phyloP scores from a whole-genome alignment of 495 filamentous ascomycete species.

The Venustampulla echinocandica region DNA sequence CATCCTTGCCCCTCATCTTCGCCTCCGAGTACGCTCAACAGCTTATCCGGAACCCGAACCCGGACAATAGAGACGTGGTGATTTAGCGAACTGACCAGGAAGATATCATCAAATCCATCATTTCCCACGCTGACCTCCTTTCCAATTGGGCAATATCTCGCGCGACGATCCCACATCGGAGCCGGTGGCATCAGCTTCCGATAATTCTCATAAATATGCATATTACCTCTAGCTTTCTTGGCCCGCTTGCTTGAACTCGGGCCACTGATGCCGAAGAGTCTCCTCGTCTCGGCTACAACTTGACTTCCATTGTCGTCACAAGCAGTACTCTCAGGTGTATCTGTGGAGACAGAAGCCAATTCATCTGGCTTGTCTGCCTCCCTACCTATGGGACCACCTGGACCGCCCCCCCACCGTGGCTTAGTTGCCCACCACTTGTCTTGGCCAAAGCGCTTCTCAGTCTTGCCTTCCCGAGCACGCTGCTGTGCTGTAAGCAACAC shows the following conservation, averaged over 20 bases:
- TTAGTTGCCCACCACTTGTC: conserved; percentile 72
- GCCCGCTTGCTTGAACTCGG: conserved; percentile 14
- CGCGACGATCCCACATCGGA: conserved; percentile 68
- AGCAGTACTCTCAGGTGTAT: not conserved
- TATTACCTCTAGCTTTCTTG: conserved; percentile 31
- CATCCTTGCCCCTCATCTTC: conserved; percentile 25
- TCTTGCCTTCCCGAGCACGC: conserved; percentile 59
- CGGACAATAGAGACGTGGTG: conserved; percentile 74
- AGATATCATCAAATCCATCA: conserved; percentile 54
- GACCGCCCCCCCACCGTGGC: conserved; percentile 69
- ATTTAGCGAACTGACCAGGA: conserved; percentile 71
- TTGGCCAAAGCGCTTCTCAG: conserved; percentile 59
- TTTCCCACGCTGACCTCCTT: conserved; percentile 17
- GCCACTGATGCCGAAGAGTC: conserved; percentile 13
- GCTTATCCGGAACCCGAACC: conserved; percentile 57
- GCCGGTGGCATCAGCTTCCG: conserved; percentile 53
- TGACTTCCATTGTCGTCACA: not conserved
- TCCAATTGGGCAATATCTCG: conserved; percentile 65
- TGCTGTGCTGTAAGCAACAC: conserved; percentile 77
- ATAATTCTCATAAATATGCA: conserved; percentile 46
- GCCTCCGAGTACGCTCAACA: conserved; percentile 48
- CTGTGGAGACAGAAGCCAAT: conserved; percentile 3
- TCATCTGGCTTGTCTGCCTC: conserved; percentile 28
- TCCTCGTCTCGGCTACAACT: conserved; percentile 19
- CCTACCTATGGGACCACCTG: conserved; percentile 51